Conservation (phyloP, 495 filamentous ascomycete genomes). For the Neurospora terricola region DNA sequence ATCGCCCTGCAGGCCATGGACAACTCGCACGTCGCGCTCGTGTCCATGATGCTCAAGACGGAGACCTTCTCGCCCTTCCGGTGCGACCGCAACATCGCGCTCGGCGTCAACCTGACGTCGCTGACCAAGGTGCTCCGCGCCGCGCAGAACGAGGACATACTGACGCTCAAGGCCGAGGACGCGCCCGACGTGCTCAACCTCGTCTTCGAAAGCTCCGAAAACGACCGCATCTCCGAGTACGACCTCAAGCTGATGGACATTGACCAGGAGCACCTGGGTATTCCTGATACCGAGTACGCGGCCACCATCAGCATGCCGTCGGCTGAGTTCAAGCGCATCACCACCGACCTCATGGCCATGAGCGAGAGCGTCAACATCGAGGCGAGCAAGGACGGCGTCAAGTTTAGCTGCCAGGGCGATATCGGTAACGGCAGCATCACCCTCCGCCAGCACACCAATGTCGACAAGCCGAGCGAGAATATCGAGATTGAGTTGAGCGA, state of each 20-base stretch:
- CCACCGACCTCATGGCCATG: constrained; percentile 77
- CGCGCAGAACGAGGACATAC: constrained; percentile 87
- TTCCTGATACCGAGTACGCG: constrained; percentile 95
- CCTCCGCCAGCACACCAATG: constrained; percentile 76
- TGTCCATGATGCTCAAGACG: constrained; percentile 95
- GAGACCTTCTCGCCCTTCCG: constrained; percentile 95
- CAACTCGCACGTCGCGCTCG: constrained; percentile 97
- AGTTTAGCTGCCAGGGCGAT: constrained; percentile 88
- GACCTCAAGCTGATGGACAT: constrained; percentile 99
- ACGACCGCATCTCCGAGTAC: constrained; percentile 90
- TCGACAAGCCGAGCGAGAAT: constrained; percentile 81
- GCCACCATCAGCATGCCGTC: constrained; percentile 85
- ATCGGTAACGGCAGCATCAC: constrained; percentile 93
- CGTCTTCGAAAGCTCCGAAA: constrained; percentile 82
- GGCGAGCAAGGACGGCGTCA: constrained; percentile 92
- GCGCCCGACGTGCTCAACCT: constrained; percentile 91
- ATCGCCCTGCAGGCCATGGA: constrained; percentile 99
- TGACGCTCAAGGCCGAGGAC: constrained; percentile 96
- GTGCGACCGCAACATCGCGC: constrained; percentile 96
- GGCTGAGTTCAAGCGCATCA: constrained; percentile 88
- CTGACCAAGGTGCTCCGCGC: constrained; percentile 95
- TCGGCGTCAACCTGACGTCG: constrained; percentile 92
- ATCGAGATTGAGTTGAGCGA: constrained; percentile 85
- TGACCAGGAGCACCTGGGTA: constrained; percentile 97
- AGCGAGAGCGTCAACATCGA: constrained; percentile 94